phyloP scores from a whole-genome alignment of 768 basidiomycete species.

The Cystofilobasidium bisporidii region DNA sequence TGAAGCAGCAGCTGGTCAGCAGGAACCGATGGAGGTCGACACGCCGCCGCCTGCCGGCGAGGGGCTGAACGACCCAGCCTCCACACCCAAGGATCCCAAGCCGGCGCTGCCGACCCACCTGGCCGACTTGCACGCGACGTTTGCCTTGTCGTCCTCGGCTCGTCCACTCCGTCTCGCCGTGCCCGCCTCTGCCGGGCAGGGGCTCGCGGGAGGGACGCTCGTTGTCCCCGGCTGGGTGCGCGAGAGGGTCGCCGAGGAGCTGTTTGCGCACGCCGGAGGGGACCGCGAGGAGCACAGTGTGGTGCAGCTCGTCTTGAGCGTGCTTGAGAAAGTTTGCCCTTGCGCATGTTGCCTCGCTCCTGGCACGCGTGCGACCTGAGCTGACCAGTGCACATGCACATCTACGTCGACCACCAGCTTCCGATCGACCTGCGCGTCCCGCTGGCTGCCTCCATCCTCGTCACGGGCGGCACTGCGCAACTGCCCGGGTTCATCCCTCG shows the following conservation, averaged over 20 bases:
- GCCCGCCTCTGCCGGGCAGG: constrained; percentile 14
- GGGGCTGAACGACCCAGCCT: not conserved
- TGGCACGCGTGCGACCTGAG: too few relatives aligned
- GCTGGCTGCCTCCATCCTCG: constrained; percentile 70
- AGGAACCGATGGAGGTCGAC: constrained; percentile 12
- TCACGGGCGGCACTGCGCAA: constrained; percentile 82
- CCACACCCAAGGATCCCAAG: not conserved
- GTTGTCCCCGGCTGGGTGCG: constrained; percentile 91
- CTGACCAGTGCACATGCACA: not conserved
- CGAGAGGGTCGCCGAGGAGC: constrained; percentile 78
- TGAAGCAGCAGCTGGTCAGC: not conserved
- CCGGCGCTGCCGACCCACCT: constrained; percentile 2
- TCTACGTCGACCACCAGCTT: constrained; percentile 47
- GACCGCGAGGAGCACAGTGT: constrained; percentile 80
- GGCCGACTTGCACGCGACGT: not conserved
- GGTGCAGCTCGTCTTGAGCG: constrained; percentile 68
- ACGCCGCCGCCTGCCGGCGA: not conserved
- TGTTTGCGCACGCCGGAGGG: constrained; percentile 56
- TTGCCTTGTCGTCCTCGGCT: not conserved
- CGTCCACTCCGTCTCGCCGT: constrained; percentile 9
- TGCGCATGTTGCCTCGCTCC: too few relatives aligned
- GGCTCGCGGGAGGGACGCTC: constrained; percentile 47
- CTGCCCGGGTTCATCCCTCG: constrained; percentile 86
- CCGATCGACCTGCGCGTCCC: constrained; percentile 82
- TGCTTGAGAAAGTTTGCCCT: constrained; percentile 59